Evolutionary conservation across 2,329 filamentous ascomycete genomes (phyloP), one percentile per base, ranked within the genome.

Genomic region (Boeremia lycopersici): DNA sequence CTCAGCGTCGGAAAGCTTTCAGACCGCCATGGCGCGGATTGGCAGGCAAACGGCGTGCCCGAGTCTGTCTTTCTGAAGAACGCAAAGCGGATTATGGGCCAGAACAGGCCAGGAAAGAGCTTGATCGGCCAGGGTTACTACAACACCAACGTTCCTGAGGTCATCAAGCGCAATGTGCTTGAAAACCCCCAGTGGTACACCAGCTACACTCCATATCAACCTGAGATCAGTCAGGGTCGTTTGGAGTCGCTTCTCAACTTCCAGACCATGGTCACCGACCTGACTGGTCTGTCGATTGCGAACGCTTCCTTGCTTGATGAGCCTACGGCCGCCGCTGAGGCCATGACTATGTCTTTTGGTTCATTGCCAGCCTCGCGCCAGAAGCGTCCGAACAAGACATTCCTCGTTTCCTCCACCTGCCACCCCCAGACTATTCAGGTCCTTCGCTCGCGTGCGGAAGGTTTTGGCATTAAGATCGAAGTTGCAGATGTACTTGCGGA

Each of bases 151-250:
- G 89, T 90, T 0, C 93, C 93, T 4, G 85, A 91, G 51, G 93
- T 97, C 53, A 96, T 98, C 74, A 91, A 95, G 81, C 84, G 93
- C 64, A 97, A 97, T 73, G 84, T 98, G 4, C 80, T 98, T 54
- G 92, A 98, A 81, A 93, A 89, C 74, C 93, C 93, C 5, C 92
- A 88, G 9, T 98, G 93, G 93, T 98, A 98, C 76, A 98, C 93
- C 35, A 96, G 92, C 78, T 97, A 98, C 76, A 97, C 93, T 0
- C 93, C 93, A 13, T 98, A 97, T 77, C 93, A 98, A 79, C 89
- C 93, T 2, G 93, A 98, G 78, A 96, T 98, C 79, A 96, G 92
- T 74, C 93, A 98, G 78, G 93, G 93, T 31, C 87, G 93, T 50
- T 78, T 98, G 59, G 91, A 97, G 81, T 96, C 91, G 6, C 80